Percentiles rank a stretch among this genome's conserved stretches.
phyloP scores from a whole-genome alignment of 108 stramenopile genomes.

The Discostella stelligeroides region DNA sequence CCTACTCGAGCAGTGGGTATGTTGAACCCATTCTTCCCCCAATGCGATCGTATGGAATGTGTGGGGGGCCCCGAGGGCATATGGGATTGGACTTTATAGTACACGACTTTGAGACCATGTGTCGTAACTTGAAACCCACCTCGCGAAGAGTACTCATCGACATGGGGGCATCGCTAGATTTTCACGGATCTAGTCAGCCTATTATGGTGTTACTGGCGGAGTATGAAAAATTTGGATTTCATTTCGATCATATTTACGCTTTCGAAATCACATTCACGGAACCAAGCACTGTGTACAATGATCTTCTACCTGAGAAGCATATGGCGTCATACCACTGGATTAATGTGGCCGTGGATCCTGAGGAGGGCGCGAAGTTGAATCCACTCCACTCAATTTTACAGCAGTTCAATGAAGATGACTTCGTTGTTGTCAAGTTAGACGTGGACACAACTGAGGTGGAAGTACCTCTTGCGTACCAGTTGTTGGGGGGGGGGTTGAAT shows the following conservation, averaged over 20 bases:
- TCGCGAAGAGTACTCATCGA: conserved; percentile 59
- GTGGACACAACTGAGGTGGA: conserved; percentile 63
- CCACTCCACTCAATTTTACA: conserved; percentile 52
- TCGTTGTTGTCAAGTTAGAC: conserved; percentile 73
- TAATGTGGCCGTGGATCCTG: conserved; percentile 36
- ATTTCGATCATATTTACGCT: conserved; percentile 75
- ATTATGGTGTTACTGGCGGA: conserved; percentile 31
- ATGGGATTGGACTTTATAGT: conserved; percentile 59
- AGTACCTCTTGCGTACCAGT: conserved; percentile 42
- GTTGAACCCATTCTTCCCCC: conserved; percentile 57
- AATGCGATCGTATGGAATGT: conserved; percentile 43
- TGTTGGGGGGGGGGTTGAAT: conserved; percentile 29
- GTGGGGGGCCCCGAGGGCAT: neutral
- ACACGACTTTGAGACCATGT: conserved; percentile 74
- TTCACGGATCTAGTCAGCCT: conserved; percentile 41
- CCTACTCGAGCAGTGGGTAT: conserved; percentile 31
- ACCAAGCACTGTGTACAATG: conserved; percentile 44
- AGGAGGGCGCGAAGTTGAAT: conserved; percentile 41
- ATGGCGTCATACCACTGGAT: conserved; percentile 64
- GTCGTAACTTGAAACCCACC: conserved; percentile 45
- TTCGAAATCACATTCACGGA: conserved; percentile 47
- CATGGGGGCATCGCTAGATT: conserved; percentile 71
- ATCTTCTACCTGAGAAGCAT: conserved; percentile 30
- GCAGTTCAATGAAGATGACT: conserved; percentile 47
- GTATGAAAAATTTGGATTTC: conserved; percentile 64